Evolutionary conservation across 176 grass and related monocot species (phyloP), one percentile per base, ranked within the genome.

Genomic region (Musa troglodytarum): DNA sequence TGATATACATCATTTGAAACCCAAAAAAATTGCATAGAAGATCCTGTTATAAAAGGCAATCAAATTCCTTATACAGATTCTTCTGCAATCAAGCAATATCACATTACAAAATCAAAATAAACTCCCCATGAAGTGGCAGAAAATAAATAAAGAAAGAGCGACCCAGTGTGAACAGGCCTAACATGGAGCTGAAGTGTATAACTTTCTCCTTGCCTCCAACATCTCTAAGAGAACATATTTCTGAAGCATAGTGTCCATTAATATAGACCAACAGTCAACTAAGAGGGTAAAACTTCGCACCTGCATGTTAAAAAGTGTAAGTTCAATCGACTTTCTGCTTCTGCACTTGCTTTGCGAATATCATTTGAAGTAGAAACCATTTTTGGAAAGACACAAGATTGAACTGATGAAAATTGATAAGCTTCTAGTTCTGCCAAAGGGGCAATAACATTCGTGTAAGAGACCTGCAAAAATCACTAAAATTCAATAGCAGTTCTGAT

Each of bases 351-450:
- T 80, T 75, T 85, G 23, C 76, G 78, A 80, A 91, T 76, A 84
- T 94, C 88, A 75, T 78, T 73, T 73, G 80, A 98, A 49, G 72
- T 65, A 75, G 88, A 93, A 65, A 98, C 88, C 88, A 98, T 91
- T 83, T 76, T 86, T 50, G 79, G 95, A 66, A 91, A 88, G 43
- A 98, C 7, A 87, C 88, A 94, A 15, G 90, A 86, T 85, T 98
- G 95, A 77, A 98, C 83, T 50, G 91, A 84, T 82, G 95, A 88
- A 62, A 98, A 94, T 6, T 91, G 90, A 70, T 89, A 80, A 11
- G 88, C 86, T 78, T 98, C 95, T 78, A 98, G 75, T 65, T 98
- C 88, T n/a, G 90, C 88, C 63, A 98, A 79, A 55, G 88, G 90
- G 74, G 76, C 72, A 65, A 94, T 77, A 21, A 76, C 84, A 86